Base-by-base conservation (phyloP, 1,284 basidiomycete genomes). In the Cerrena zonata region DNA sequence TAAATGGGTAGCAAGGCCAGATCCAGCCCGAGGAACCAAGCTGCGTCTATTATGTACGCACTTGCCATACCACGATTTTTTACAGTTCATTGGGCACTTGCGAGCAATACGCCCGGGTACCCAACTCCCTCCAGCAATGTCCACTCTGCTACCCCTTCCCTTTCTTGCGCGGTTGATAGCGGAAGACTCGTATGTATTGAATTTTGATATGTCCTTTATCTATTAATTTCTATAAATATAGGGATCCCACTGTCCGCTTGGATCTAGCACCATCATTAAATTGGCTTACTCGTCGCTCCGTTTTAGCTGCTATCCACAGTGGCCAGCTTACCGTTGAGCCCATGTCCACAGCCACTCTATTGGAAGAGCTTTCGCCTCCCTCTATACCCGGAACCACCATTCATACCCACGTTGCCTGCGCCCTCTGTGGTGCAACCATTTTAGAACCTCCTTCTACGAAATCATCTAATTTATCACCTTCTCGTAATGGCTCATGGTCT, bases 211-310 rank as follows among this genome's bases (percentile, higher is more conserved):
- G n/a, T n/a, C n/a, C n/a, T n/a, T n/a, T n/a, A n/a, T n/a, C n/a
- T n/a, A n/a, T n/a, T n/a, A n/a, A n/a, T n/a, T n/a, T n/a, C n/a
- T n/a, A n/a, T n/a, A n/a, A n/a, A n/a, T 44, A 3, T 60, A 89
- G 94, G 18, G 96, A 99, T 58, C 91, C 95, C 0, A 91, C 93
- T 0, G 74, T 98, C 34, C 85, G 96, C 2, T 79, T 99, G 22
- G 94, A 98, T 64, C 72, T 91, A n/a, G 94, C 95, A 0, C 91
- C 94, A 0, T 91, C 93, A 12, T 76, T 99, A 24, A 94, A 92
- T 60, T 98, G 92, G 89, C 76, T 99, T 12, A 89, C 89, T 7
- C 80, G 95, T 19, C 83, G 94, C 25, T 84, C 85, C n/a, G 89
- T 97, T 11, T 76, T 88, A 4, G 72, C 82, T 5, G 94, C 95